Evolutionary conservation across 306 rosid genomes (phyloP).

Genomic region (Herpetospermum pedunculosum): DNA sequence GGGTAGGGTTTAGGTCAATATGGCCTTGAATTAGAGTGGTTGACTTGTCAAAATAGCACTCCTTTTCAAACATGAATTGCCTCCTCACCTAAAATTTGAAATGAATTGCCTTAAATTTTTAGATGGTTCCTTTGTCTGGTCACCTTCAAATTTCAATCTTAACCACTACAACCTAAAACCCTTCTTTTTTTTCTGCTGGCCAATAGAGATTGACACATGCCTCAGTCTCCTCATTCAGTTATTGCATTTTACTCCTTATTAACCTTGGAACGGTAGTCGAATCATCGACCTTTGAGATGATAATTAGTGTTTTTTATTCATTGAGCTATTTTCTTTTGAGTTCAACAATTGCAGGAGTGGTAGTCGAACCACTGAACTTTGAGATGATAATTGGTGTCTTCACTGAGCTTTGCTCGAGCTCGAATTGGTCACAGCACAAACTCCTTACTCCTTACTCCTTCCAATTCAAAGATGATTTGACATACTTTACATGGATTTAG

Average conservation of each 20-base stretch:
- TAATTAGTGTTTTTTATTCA: no score
- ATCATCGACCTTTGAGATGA: no score
- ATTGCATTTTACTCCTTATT: neutral
- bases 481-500: neutral
- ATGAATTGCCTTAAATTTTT: neutral
- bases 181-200: neutral
- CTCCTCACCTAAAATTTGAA: constrained; percentile 1
- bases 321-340: no score
- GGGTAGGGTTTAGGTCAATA: neutral
- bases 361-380: no score
- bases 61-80: constrained; percentile 6
- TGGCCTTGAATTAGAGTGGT: constrained; percentile 9
- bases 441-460: neutral
- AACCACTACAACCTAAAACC: constrained; percentile 2
- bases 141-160: neutral
- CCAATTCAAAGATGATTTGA: neutral
- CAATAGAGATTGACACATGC: neutral
- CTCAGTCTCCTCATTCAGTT: neutral
- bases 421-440: no score
- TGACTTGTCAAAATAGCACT: constrained; percentile 6
- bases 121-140: constrained; percentile 8
- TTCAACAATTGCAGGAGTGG: no score
- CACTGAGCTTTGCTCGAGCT: no score
- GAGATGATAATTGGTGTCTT: no score
- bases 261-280: no score